Conservation (phyloP, 768 basidiomycete genomes). For the Candolleomyces eurysporus region DNA sequence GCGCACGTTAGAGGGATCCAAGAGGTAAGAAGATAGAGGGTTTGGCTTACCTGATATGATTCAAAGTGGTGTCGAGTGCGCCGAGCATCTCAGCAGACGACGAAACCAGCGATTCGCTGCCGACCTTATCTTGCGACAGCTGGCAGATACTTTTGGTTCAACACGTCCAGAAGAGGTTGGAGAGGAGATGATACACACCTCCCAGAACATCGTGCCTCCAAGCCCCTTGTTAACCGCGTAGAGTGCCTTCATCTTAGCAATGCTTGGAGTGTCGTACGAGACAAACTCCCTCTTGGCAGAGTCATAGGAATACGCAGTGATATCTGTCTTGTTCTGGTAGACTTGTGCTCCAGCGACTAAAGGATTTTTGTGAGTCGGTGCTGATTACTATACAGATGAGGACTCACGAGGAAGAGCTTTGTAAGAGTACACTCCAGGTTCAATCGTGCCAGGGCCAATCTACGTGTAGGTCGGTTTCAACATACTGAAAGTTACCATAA, state of each 20-base stretch:
- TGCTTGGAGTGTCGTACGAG: constrained; percentile 73
- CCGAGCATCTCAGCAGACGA: constrained; percentile 48
- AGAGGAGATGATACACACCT: constrained; percentile 31
- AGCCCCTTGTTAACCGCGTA: constrained; percentile 62
- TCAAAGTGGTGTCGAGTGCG: constrained; percentile 57
- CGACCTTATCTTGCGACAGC: constrained; percentile 62
- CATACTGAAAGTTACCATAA: neutral
- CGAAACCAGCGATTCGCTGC: constrained; percentile 55
- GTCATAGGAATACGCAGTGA: constrained; percentile 81
- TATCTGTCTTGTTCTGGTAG: constrained; percentile 63
- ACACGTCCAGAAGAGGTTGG: neutral
- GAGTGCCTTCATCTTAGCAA: constrained; percentile 62
- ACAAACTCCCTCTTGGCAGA: constrained; percentile 63
- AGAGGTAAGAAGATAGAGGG: neutral
- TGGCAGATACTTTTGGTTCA: constrained; percentile 7
- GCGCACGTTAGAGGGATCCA: neutral
- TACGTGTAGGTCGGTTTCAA: constrained; percentile 19
- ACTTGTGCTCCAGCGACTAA: constrained; percentile 54
- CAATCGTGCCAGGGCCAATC: constrained; percentile 71
- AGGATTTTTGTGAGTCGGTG: neutral
- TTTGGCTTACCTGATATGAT: constrained; percentile 54
- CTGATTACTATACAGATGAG: constrained; percentile 5
- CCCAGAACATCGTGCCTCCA: constrained; percentile 77
- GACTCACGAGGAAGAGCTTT: constrained; percentile 56
- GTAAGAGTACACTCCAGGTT: constrained; percentile 78